Base-by-base conservation (phyloP, 2,329 filamentous ascomycete genomes). In the Ophiostoma pallidulum region DNA sequence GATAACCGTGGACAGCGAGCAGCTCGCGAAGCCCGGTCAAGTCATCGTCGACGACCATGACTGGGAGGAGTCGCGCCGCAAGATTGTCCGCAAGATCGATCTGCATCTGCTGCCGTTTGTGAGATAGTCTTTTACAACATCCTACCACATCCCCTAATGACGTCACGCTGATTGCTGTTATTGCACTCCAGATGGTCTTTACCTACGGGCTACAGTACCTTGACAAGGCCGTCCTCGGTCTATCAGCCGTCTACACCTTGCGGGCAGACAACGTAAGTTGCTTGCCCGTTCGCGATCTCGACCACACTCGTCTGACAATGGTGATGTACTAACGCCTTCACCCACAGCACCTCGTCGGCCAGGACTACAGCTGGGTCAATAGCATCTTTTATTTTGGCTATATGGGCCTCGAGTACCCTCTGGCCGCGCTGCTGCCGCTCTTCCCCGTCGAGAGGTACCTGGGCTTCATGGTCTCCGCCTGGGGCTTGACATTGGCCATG, bases 381-480 rank as follows among this genome's bases (percentile, higher is more conserved):
- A 67, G 64, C 31, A 64, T 72, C 22, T 70, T 73, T 41, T 70
- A 69, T 51, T 65, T 70, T 40, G 66, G 65, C 41, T 66, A 69
- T 51, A 58, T 70, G 2, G 59, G 54, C 8, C 64, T 63, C 43
- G 61, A 66, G 36, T 67, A 65, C 47, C 62, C 67, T 3, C 63
- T 41, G 2, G 39, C 54, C 8, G 28, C 48, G 1, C 45, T 54
- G 18, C 40, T 54, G 14, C 36, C 52, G 2, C 45, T 49, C n/a
- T 42, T 55, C n/a, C 54, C 54, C 16, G 45, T 53, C 3, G 47
- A 42, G 7, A 36, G 18, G 10, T 55, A 54, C 28, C 40, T 54
- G 22, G 61, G 44, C 10, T 49, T 22, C 16, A 51, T 45, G 29
- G 50, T 47, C n/a, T 14, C 48, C 4, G 42, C 51, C 20, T 54